phyloP scores from a whole-genome alignment of 768 basidiomycete species.

The Psilocybe azurescens region DNA sequence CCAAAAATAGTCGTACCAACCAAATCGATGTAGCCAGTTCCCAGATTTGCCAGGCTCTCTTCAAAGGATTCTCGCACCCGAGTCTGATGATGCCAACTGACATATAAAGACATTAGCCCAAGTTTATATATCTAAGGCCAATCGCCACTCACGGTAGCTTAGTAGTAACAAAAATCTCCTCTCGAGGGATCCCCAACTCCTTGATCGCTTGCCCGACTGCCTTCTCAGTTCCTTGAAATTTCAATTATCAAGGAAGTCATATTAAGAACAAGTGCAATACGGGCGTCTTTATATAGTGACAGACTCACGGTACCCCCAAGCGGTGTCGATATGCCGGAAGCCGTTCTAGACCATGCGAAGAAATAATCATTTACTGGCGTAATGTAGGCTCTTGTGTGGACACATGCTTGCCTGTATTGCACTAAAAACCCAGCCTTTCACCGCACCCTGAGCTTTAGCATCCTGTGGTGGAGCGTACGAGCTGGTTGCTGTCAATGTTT shows the following conservation, averaged over 20 bases:
- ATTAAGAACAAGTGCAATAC: not conserved
- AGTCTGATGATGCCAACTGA: slow-evolving; percentile 42
- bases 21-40: slow-evolving; percentile 54
- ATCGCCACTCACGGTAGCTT: slow-evolving; percentile 44
- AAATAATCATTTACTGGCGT: too few species aligned
- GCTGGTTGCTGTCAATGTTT: slow-evolving; percentile 38
- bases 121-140: not conserved
- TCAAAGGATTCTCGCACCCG: slow-evolving; percentile 46
- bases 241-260: too few species aligned
- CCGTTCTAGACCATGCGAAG: slow-evolving; percentile 33
- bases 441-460: slow-evolving; percentile 37
- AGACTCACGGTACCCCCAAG: slow-evolving; percentile 30
- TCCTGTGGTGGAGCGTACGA: slow-evolving; percentile 40
- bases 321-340: slow-evolving; percentile 49
- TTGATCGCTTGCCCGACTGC: slow-evolving; percentile 49
- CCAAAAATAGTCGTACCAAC: slow-evolving; percentile 22
- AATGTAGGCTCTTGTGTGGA: not conserved
- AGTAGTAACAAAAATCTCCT: slow-evolving; percentile 54
- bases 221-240: slow-evolving; percentile 37
- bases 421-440: slow-evolving; percentile 42
- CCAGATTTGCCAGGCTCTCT: slow-evolving; percentile 43
- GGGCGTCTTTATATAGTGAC: not conserved
- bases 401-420: slow-evolving; percentile 38
- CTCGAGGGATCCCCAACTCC: slow-evolving; percentile 53
- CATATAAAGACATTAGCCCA: not conserved